Evolutionary conservation across 2,329 filamentous ascomycete genomes (phyloP).

Genomic region (Monosporascus sp.): DNA sequence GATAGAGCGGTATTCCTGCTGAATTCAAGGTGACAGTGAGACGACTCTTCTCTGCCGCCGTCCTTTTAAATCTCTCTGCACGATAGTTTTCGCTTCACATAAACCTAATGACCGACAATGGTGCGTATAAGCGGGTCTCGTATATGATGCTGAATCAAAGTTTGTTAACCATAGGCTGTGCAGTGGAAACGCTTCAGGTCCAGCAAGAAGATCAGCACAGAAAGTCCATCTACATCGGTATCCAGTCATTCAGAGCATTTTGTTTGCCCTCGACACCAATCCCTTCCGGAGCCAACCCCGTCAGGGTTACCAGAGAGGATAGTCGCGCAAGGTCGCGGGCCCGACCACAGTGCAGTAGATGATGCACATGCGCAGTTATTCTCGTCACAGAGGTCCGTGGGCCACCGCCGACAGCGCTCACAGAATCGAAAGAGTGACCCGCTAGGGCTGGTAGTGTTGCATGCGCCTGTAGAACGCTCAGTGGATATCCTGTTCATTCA

Average conservation of each 20-base stretch:
- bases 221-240: background rate
- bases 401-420: background rate
- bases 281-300: background rate
- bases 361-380: background rate
- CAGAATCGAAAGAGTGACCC: constrained; percentile 5
- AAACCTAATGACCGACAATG: too few species aligned
- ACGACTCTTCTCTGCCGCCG: too few species aligned
- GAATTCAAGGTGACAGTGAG: too few species aligned
- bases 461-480: constrained; percentile 6
- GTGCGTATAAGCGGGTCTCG: background rate
- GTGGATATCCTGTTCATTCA: constrained; percentile 23
- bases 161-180: background rate
- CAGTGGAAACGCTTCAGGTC: constrained; percentile 3
- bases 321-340: background rate
- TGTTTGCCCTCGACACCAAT: background rate
- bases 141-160: background rate
- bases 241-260: background rate
- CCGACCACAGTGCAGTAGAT: background rate
- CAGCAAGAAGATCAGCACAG: background rate
- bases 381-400: background rate
- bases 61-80: too few species aligned
- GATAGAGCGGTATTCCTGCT: too few species aligned
- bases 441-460: constrained; percentile 10
- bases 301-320: background rate
- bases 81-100: too few species aligned